Conservation (phyloP, 495 filamentous ascomycete species). For the Tuber microsphaerosporum region DNA sequence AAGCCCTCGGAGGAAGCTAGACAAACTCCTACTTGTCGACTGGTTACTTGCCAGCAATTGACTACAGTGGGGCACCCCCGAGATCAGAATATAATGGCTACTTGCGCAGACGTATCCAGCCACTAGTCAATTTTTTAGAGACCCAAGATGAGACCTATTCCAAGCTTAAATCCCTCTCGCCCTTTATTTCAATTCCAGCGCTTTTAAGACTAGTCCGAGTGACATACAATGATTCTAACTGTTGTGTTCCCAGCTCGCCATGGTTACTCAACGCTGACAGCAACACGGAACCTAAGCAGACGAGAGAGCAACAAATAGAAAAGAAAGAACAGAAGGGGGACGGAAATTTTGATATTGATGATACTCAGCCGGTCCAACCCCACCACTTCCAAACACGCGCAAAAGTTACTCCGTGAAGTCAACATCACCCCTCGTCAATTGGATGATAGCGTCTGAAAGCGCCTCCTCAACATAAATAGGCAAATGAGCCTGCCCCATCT, state of each 20-base stretch:
- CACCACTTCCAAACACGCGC: background rate
- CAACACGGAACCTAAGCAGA: background rate
- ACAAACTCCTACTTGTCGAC: no score
- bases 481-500: background rate
- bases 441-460: background rate
- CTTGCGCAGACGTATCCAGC: no score
- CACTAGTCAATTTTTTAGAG: no score
- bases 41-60: no score
- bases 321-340: background rate
- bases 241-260: background rate
- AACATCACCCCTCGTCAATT: background rate
- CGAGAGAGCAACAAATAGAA: no score
- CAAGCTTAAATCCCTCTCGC: no score
- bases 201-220: background rate
- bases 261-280: background rate
- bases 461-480: background rate
- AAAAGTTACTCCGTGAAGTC: background rate
- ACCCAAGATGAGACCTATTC: no score
- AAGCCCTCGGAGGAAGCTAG: no score
- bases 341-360: background rate
- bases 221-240: background rate
- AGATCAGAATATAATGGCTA: no score
- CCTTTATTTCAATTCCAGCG: no score
- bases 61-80: no score
- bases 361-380: background rate